A percentile compares a stretch with the other conserved stretches of the same genome.
Conservation (phyloP, 331 rosid species). For the Malus hybrid region DNA sequence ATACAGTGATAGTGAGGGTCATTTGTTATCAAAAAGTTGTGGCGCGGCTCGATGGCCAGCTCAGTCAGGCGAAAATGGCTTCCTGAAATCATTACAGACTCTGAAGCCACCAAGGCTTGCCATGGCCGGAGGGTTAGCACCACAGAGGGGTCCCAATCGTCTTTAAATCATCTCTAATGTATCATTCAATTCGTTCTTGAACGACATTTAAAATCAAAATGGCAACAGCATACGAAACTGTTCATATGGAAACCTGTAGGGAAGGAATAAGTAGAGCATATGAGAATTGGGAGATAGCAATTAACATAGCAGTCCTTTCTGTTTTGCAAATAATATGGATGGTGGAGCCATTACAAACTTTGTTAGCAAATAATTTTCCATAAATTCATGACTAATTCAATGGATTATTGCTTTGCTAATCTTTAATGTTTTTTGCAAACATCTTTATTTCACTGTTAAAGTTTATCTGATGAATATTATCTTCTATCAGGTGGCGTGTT, state of each 20-base stretch:
- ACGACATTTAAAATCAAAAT: not conserved
- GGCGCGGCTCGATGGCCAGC: not conserved
- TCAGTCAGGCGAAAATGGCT: conserved; percentile 5
- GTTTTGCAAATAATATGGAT: not conserved
- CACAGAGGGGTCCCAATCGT: not conserved
- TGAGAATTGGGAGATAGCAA: conserved; percentile 10
- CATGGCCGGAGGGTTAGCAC: not conserved
- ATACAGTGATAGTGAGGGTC: not conserved
- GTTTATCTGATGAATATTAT: too few species aligned
- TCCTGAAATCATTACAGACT: not conserved
- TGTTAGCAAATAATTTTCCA: too few species aligned
- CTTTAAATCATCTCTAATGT: conserved; percentile 20
- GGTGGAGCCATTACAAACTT: not conserved
- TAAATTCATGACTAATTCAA: too few species aligned
- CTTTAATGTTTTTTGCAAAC: too few species aligned
- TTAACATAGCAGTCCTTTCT: not conserved
- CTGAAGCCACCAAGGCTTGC: not conserved
- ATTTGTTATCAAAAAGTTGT: not conserved
- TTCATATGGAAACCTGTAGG: conserved; percentile 44
- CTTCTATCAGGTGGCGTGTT: too few species aligned
- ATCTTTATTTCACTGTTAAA: too few species aligned
- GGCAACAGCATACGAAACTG: conserved; percentile 30
- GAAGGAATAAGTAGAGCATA: conserved; percentile 1
- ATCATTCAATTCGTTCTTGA: conserved; percentile 18
- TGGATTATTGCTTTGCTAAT: too few species aligned